Percentiles rank a stretch among this genome's conserved stretches.
Evolutionary conservation across 164 flowering plant genomes (phyloP).

Genomic region (Vitis labrusca): DNA sequence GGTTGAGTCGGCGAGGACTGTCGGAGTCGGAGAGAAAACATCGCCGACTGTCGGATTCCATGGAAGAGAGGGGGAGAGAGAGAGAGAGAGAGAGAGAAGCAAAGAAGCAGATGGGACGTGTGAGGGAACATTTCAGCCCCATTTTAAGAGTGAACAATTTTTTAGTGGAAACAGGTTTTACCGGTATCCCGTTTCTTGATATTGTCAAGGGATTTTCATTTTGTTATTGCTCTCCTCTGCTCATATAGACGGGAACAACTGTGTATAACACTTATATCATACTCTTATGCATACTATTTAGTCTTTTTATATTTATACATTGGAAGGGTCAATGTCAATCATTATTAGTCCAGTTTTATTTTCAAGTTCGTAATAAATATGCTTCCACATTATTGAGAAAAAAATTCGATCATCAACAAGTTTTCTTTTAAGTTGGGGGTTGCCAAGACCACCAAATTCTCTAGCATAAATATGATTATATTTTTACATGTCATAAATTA

Average conservation of each 20-base stretch:
- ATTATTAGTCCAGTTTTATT: too few species aligned
- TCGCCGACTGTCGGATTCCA: conserved; percentile 24
- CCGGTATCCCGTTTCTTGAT: conserved; percentile 16
- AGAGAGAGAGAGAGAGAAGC: neutral
- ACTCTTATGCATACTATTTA: too few species aligned
- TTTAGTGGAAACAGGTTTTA: conserved; percentile 21
- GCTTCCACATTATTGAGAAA: too few species aligned
- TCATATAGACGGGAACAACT: conserved; percentile 11
- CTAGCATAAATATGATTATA: too few species aligned
- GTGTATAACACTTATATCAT: neutral
- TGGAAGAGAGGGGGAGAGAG: conserved; percentile 5
- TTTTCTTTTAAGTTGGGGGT: too few species aligned
- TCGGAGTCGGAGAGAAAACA: conserved; percentile 11
- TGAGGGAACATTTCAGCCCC: conserved; percentile 36
- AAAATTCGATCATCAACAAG: too few species aligned
- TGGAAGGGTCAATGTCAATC: too few species aligned
- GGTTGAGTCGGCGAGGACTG: neutral
- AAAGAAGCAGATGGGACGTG: conserved; percentile 29
- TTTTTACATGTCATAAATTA: too few species aligned
- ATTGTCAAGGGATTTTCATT: conserved; percentile 6
- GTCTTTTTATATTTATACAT: too few species aligned
- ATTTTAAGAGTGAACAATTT: conserved; percentile 11
- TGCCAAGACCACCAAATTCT: too few species aligned
- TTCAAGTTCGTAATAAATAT: too few species aligned
- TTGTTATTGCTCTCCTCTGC: neutral